Base-by-base conservation (phyloP, 2,329 filamentous ascomycete genomes). In the Beauveria brongniartii region DNA sequence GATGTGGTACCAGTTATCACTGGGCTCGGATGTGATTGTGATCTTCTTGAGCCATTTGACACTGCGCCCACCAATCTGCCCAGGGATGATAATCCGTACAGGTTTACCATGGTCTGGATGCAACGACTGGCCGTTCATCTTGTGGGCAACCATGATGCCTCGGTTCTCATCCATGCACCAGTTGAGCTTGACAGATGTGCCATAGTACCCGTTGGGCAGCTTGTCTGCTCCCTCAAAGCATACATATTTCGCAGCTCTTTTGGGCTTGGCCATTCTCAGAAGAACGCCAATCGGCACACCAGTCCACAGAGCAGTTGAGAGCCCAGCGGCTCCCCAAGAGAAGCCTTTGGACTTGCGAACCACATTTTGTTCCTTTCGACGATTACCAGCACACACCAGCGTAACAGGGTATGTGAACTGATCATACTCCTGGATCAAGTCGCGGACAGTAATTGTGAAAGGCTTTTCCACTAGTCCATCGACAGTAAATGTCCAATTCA, bases 1-100 rank as follows among this genome's bases (percentile, higher is more conserved):
- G 64, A 95, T 91, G 72, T 97, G 92, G 68, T 96, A 96, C 91
- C 91, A 96, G 69, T 95, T 96, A 64, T 93, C 88, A 69, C 91
- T 96, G 0, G 92, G 91, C 26, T 81, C 78, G 10, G 86, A 82
- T 0, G 91, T 93, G 55, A 97, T 73, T 48, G 92, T 88, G 63
- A 97, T 82, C 65, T 81, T 87, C 76, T 88, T 93, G 62, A 97
- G 72, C 92, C 92, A 97, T 73, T 97, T 97, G 37, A 97, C 92
- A 71, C 91, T 96, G 64, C 92, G 82, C 1, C 92, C 92, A 40
- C 92, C 92, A 64, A 97, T 96, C 72, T 96, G 91, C 0, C 92
- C 92, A 0, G 92, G 92, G 4, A 97, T 89, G 8, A 96, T 86
- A 7, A 88, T 86, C 63, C 92, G 82, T 47, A 97, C 74, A 1